A percentile compares a stretch with the other conserved stretches of the same genome.
Conservation (phyloP, 768 basidiomycete genomes). For the Vishniacozyma victoriae region DNA sequence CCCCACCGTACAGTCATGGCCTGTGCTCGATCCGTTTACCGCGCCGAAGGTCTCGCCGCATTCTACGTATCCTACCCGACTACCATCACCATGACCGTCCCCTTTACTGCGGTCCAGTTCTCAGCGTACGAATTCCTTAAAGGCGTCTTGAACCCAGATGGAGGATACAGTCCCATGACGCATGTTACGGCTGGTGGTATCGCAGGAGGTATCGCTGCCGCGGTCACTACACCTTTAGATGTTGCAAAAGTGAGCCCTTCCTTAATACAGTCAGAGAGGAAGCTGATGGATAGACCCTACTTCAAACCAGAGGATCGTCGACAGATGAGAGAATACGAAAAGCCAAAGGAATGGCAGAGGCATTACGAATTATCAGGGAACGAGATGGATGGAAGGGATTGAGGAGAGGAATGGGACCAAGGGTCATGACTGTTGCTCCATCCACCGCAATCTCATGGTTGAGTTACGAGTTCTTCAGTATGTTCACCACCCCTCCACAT, state of each 20-base stretch:
- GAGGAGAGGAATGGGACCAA: constrained; percentile 76
- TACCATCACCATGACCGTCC: constrained; percentile 90
- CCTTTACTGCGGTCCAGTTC: constrained; percentile 97
- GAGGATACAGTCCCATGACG: constrained; percentile 83
- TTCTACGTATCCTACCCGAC: constrained; percentile 99
- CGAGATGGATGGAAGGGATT: constrained; percentile 83
- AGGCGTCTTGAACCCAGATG: constrained; percentile 71
- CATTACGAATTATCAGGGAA: constrained; percentile 78
- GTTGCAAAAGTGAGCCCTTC: constrained; percentile 65
- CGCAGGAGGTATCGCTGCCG: constrained; percentile 89
- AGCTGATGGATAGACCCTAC: constrained; percentile 57
- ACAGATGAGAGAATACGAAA: constrained; percentile 75
- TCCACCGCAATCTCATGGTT: constrained; percentile 96
- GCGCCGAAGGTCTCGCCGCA: constrained; percentile 74
- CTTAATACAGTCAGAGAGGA: not conserved
- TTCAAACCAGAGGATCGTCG: constrained; percentile 93
- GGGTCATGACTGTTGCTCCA: constrained; percentile 91
- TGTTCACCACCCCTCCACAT: not conserved
- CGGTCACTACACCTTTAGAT: constrained; percentile 91
- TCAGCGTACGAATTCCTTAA: constrained; percentile 94
- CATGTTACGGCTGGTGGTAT: constrained; percentile 88
- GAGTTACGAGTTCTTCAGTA: constrained; percentile 97
- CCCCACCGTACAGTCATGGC: constrained; percentile 77
- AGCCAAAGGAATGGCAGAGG: constrained; percentile 77
- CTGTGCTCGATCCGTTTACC: constrained; percentile 81